Evolutionary conservation across 2,329 filamentous ascomycete species (phyloP), one percentile per base, ranked within the genome.

Genomic region (Clonostachys chloroleuca): DNA sequence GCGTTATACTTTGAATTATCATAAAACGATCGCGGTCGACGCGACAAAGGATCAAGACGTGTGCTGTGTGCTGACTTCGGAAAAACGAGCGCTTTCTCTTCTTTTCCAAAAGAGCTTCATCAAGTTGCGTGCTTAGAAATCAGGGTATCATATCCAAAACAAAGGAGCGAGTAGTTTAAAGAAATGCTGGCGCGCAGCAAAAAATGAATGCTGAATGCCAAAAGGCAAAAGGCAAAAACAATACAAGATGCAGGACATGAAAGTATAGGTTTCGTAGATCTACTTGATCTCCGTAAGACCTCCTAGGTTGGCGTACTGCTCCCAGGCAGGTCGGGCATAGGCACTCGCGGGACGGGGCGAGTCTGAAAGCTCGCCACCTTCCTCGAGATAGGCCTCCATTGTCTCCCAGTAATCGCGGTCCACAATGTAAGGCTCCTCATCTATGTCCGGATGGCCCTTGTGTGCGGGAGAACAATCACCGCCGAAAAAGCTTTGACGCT

Each of bases 241-340:
- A 30, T 30, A 9, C 24, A 30, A 4, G 9, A 30, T 30, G 24
- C 24, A 10, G 24, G 24, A 8, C 24, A 30, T 30, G 40, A 43
- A 47, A 34, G 17, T 43, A 47, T n/a, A n/a, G 12, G 36, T 13
- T n/a, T 39, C 36, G 17, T n/a, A 39, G 36, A 39, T 39, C 36
- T 39, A 39, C 14, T 39, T 56, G 53, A 66, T 58, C 49, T 67
- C 65, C 3, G 65, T 75, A 42, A 75, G 54, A 0, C 73, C 73
- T 34, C 73, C 73, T 5, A 77, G 56, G 12, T 73, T 69, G 30
- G 64, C 61, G 50, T 72, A 76, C 56, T 74, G 69, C 51, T 71
- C 72, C 72, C 71, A 77, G 5, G 66, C 66, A 5, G 67, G 60
- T 47, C 63, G 55, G 33, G 54, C 56, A 17, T 30, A 30, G 24